Conservation (phyloP, 2,329 filamentous ascomycete species). For the Fusarium chuoi region DNA sequence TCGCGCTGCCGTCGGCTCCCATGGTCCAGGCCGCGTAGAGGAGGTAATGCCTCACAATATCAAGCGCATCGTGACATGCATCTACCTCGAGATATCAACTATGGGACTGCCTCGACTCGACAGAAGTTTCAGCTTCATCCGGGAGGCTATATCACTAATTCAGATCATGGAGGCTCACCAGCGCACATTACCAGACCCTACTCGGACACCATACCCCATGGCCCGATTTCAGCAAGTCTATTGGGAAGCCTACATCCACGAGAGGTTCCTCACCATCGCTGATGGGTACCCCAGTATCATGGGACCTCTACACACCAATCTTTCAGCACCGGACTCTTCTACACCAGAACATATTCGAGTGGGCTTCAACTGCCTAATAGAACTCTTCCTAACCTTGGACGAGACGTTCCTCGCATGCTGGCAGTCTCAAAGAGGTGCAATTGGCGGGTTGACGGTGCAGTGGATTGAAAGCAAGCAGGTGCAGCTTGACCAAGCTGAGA, state of each 20-base stretch:
- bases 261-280: slow-evolving; percentile 64
- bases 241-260: slow-evolving; percentile 67
- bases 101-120: slow-evolving; percentile 60
- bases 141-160: slow-evolving; percentile 57
- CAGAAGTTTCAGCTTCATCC: slow-evolving; percentile 60
- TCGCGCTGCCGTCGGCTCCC: slow-evolving; percentile 42
- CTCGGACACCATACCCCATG: slow-evolving; percentile 21
- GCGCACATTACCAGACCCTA: slow-evolving; percentile 26
- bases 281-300: slow-evolving; percentile 56
- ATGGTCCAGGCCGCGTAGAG: slow-evolving; percentile 50
- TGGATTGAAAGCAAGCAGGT: slow-evolving; percentile 56
- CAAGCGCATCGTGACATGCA: slow-evolving; percentile 59
- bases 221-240: slow-evolving; percentile 57
- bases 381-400: slow-evolving; percentile 53
- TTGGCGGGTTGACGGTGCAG: slow-evolving; percentile 46
- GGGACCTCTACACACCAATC: slow-evolving; percentile 46
- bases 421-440: slow-evolving; percentile 46
- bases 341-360: slow-evolving; percentile 51
- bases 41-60: slow-evolving; percentile 54
- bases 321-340: slow-evolving; percentile 46
- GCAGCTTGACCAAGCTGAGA: slow-evolving; percentile 53
- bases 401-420: slow-evolving; percentile 52
- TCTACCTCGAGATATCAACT: slow-evolving; percentile 64
- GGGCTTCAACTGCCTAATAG: slow-evolving; percentile 52
- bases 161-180: slow-evolving; percentile 37